Percentiles rank a stretch among this genome's conserved stretches.
These are phyloP conservation scores for Sphagnum contortum DNA, from an alignment of 225 moss, liverwort and hornwort genomes.

Conservation along the genomic window DNA sequence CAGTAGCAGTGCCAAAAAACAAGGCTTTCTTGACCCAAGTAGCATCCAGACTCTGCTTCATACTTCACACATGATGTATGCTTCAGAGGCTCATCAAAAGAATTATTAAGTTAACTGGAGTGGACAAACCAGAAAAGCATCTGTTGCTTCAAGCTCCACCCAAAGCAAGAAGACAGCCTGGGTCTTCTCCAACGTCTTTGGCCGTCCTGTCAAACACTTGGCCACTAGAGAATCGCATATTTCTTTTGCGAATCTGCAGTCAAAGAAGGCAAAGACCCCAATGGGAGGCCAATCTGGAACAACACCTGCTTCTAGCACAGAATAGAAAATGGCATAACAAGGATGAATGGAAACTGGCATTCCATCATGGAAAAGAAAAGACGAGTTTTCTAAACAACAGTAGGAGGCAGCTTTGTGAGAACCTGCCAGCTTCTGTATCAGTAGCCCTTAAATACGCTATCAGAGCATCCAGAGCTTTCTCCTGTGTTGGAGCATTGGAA, in stretches of 20 bases:
- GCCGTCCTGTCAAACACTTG: constrained; percentile 90
- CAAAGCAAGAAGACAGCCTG: constrained; percentile 89
- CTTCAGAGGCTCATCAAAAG: no score
- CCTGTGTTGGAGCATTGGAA: constrained; percentile 91
- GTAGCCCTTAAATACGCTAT: constrained; percentile 78
- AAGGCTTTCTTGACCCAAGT: no score
- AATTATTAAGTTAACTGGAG: neutral
- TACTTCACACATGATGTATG: no score
- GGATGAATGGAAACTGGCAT: no score
- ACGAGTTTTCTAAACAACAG: no score
- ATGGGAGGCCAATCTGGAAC: no score
- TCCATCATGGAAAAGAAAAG: no score
- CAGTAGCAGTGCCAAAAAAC: no score
- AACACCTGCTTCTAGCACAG: no score
- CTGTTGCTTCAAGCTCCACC: constrained; percentile 94
- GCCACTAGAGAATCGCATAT: constrained; percentile 72
- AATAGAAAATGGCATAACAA: no score
- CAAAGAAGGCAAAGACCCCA: neutral
- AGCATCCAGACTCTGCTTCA: no score
- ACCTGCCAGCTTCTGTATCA: constrained; percentile 72
- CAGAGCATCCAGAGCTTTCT: constrained; percentile 89
- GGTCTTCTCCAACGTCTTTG: constrained; percentile 93
- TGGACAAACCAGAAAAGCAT: constrained; percentile 59
- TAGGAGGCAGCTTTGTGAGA: neutral
- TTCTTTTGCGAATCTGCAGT: constrained; percentile 72